Evolutionary conservation across 2,329 filamentous ascomycete genomes (phyloP), one percentile per base, ranked within the genome.

Genomic region (Diaporthe destruens): DNA sequence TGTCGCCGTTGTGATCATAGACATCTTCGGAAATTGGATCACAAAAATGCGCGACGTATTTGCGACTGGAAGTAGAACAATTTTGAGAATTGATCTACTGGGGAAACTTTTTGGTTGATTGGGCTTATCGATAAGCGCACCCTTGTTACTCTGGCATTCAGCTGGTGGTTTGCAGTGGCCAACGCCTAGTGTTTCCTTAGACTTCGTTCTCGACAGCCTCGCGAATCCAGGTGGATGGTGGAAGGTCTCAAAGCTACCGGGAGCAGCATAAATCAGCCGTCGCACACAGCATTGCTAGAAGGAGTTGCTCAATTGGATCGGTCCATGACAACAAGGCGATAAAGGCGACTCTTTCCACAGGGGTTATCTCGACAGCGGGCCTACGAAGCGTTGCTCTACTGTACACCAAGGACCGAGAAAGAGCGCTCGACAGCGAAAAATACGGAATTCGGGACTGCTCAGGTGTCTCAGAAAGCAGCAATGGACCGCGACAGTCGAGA

Each of bases 1-100:
- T 67, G 91, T 84, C 25, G 92, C 90, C 29, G 92, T 90, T 63
- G 93, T 94, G 75, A 94, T 94, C 92, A 94, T 95, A 77, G 92
- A 92, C 87, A 89, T 89, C 66, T 76, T 80, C 2, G 80, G 75
- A 25, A n/a, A 61, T 9, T 34, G 25, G 25, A 47, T 6, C 44
- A 36, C 34, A 49, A 66, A 32, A 32, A 56, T 67, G 71, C 42
- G 42, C 29, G 39, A 25, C 29, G 20, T 69, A 20, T 57, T 61
- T 61, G 55, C n/a, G 55, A 61, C n/a, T 56, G 55, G 23, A 34
- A 42, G 32, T 61, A 59, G n/a, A 47, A 51, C 32, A 53, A 53
- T 20, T 42, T 59, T 61, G 44, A 39, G 29, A 53, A 44, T 69
- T 42, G 55, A 36, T 20, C 67, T 59, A 18, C 55, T 51, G 34